A percentile compares a stretch with the other conserved stretches of the same genome.
Conservation (phyloP, 805 yeast species). For the Wickerhamomyces pijperi region DNA sequence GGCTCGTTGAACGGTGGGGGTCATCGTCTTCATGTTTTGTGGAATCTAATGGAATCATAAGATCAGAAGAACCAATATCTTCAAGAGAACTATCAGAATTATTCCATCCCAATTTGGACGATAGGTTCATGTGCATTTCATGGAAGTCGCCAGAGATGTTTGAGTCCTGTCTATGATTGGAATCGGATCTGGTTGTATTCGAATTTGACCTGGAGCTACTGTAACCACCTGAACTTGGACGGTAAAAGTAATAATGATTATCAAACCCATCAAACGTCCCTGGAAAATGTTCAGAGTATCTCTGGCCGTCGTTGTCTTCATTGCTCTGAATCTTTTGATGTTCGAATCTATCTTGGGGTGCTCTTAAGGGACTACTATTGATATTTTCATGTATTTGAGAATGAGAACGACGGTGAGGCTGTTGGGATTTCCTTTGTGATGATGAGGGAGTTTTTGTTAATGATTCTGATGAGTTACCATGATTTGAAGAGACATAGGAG, state of each 20-base stretch:
- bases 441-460: too few species aligned
- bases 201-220: background rate
- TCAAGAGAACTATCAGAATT: background rate
- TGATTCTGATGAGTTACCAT: constrained; percentile 6
- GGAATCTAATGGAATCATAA: background rate
- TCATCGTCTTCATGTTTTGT: too few species aligned
- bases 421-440: too few species aligned
- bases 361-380: too few species aligned
- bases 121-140: background rate
- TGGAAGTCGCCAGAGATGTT: background rate
- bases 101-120: background rate
- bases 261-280: constrained; percentile 4
- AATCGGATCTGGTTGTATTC: background rate
- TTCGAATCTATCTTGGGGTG: too few species aligned
- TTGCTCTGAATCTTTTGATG: too few species aligned
- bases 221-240: background rate
- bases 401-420: too few species aligned
- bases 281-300: constrained; percentile 1
- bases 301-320: background rate
- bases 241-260: constrained; percentile 1
- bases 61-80: background rate
- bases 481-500: constrained; percentile 7
- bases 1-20: too few species aligned
- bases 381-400: too few species aligned
- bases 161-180: background rate